Evolutionary conservation across 2,329 filamentous ascomycete genomes (phyloP).

Genomic region (Raffaelea ambrosiae): DNA sequence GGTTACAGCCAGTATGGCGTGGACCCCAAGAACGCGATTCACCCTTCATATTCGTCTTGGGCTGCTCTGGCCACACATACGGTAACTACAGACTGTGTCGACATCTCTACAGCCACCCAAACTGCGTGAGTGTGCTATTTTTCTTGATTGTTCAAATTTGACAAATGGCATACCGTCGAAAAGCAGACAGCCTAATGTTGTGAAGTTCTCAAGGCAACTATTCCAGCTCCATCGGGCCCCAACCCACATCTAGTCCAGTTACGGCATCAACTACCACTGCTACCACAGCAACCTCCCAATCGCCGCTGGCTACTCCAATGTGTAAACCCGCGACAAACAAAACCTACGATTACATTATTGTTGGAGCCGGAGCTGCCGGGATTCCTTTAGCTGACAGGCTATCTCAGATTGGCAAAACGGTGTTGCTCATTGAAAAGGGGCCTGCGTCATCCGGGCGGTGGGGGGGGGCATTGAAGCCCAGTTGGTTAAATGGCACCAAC

Average conservation of each 20-base stretch:
- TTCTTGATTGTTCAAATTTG: no score
- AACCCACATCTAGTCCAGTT: neutral
- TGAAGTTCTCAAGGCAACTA: no score
- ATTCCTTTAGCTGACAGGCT: constrained; percentile 51
- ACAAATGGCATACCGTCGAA: no score
- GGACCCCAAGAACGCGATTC: constrained; percentile 25
- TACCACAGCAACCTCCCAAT: no score
- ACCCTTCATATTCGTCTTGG: constrained; percentile 34
- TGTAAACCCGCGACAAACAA: constrained; percentile 5
- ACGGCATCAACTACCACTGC: constrained; percentile 14
- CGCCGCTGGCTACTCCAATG: neutral
- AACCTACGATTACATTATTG: constrained; percentile 32
- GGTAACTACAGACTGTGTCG: constrained; percentile 15
- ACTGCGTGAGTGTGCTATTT: neutral
- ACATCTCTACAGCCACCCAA: neutral
- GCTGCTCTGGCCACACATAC: constrained; percentile 33
- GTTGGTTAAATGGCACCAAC: constrained; percentile 48
- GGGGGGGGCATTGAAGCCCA: constrained; percentile 37
- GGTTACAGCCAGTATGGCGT: constrained; percentile 46
- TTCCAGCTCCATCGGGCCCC: no score
- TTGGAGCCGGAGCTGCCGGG: constrained; percentile 51
- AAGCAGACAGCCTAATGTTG: no score
- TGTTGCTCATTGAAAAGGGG: constrained; percentile 47
- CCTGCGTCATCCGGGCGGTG: constrained; percentile 50
- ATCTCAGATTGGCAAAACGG: constrained; percentile 50